A percentile compares a stretch with the other conserved stretches of the same genome.
Evolutionary conservation across 805 yeast genomes (phyloP).

Genomic region (Sugiyamaella lignohabitans): DNA sequence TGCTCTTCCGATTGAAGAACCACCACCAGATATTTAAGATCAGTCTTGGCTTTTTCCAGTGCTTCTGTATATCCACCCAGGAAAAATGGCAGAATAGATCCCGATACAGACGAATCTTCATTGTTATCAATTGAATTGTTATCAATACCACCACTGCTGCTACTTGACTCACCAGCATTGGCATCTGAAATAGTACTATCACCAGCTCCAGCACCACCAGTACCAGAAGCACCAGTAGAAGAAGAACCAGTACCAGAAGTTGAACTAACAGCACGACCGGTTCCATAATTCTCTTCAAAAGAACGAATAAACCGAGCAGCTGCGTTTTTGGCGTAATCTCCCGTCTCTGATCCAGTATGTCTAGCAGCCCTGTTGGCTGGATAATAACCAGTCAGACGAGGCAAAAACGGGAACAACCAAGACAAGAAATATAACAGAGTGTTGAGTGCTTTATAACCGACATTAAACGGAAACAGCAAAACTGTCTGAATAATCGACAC

Average conservation of each 20-base stretch:
- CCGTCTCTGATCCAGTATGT: constrained; percentile 30
- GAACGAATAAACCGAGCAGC: constrained; percentile 47
- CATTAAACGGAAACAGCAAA: constrained; percentile 31
- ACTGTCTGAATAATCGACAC: constrained; percentile 29
- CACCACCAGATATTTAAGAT: constrained; percentile 66
- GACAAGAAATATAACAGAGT: constrained; percentile 26
- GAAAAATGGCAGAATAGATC: constrained; percentile 36
- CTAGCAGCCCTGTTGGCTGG: constrained; percentile 36
- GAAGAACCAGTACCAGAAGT: not conserved
- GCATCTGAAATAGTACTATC: constrained; percentile 4
- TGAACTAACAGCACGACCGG: not conserved
- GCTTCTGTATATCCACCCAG: constrained; percentile 81
- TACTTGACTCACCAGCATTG: constrained; percentile 58
- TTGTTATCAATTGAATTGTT: constrained; percentile 47
- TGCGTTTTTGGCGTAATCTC: constrained; percentile 46
- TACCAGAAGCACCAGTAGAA: constrained; percentile 1
- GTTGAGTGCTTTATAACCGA: constrained; percentile 29
- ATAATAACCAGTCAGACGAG: constrained; percentile 32
- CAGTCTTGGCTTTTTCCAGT: constrained; percentile 57
- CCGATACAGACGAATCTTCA: not conserved
- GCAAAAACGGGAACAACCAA: constrained; percentile 35
- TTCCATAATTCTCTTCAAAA: constrained; percentile 43
- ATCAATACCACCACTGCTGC: constrained; percentile 62
- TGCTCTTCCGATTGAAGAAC: constrained; percentile 68
- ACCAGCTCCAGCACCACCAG: not conserved